Conservation (phyloP, 768 basidiomycete species). For the Mycena capillaripes region DNA sequence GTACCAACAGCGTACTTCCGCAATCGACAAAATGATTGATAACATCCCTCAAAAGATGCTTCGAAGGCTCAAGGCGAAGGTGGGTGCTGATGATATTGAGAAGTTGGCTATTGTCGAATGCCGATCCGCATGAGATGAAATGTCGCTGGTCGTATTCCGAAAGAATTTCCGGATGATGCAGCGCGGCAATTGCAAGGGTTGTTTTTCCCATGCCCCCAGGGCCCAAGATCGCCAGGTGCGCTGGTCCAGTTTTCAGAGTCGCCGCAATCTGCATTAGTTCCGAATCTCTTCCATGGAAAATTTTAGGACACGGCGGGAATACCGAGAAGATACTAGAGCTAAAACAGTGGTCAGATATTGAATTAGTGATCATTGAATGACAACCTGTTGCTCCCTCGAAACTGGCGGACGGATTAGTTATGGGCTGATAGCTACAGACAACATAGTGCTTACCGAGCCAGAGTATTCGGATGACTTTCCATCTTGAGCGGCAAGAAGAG, state of each 20-base stretch:
- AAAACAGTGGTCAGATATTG: not conserved
- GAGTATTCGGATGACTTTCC: not conserved
- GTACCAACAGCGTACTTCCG: conserved; percentile 4
- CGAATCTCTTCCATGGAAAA: conserved; percentile 14
- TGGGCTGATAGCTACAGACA: not conserved
- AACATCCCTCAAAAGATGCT: not conserved
- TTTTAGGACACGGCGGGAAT: conserved; percentile 2
- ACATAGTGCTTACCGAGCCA: not conserved
- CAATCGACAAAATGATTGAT: not conserved
- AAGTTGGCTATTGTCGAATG: not conserved
- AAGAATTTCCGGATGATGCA: conserved; percentile 6
- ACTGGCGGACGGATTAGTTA: not conserved
- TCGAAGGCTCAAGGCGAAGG: conserved; percentile 12
- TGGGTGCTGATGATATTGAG: not conserved
- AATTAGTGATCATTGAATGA: not conserved
- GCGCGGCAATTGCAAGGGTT: not conserved
- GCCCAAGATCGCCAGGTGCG: not conserved
- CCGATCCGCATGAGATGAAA: conserved; percentile 30
- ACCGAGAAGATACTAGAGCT: conserved; percentile 1
- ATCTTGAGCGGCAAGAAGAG: not conserved
- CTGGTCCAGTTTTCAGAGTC: not conserved
- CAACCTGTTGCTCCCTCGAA: not conserved
- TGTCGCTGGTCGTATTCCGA: conserved; percentile 1
- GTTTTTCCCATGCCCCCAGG: conserved; percentile 26
- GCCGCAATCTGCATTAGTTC: not conserved